Conservation (phyloP, 306 rosid species). For the Arachis stenosperma region DNA sequence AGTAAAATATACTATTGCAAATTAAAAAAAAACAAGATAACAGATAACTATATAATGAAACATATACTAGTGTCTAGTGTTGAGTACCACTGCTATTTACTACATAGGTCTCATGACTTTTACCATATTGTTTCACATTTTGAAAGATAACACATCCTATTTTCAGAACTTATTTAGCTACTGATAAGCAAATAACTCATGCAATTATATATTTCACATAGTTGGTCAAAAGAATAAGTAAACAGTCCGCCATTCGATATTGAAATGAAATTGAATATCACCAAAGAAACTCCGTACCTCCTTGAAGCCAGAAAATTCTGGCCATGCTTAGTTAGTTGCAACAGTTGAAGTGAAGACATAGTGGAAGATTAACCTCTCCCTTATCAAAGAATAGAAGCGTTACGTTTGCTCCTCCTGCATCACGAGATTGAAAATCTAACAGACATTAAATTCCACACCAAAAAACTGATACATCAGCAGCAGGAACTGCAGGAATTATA, state of each 20-base stretch:
- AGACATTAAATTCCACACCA: conserved; percentile 23
- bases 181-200: conserved; percentile 6
- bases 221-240: conserved; percentile 25
- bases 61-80: not conserved
- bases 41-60: conserved; percentile 16
- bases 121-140: conserved; percentile 1
- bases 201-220: not conserved
- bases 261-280: conserved; percentile 21
- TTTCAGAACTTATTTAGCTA: conserved; percentile 21
- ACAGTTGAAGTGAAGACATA: conserved; percentile 91
- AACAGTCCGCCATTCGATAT: conserved; percentile 20
- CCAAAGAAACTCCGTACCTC: conserved; percentile 60
- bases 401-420: conserved; percentile 38
- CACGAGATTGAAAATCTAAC: conserved; percentile 41
- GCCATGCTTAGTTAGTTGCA: conserved; percentile 87
- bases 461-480: conserved; percentile 35
- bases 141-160: conserved; percentile 24
- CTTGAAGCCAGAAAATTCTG: conserved; percentile 78
- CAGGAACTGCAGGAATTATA: conserved; percentile 30
- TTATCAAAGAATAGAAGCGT: conserved; percentile 35
- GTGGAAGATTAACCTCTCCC: conserved; percentile 47
- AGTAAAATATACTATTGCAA: not conserved
- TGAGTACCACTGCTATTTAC: conserved; percentile 12
- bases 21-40: not conserved
- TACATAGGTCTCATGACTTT: conserved; percentile 1